Evolutionary conservation across 192 early-diverging fungal genomes (phyloP).

Genomic region (Phlyctochytrium arcticum): DNA sequence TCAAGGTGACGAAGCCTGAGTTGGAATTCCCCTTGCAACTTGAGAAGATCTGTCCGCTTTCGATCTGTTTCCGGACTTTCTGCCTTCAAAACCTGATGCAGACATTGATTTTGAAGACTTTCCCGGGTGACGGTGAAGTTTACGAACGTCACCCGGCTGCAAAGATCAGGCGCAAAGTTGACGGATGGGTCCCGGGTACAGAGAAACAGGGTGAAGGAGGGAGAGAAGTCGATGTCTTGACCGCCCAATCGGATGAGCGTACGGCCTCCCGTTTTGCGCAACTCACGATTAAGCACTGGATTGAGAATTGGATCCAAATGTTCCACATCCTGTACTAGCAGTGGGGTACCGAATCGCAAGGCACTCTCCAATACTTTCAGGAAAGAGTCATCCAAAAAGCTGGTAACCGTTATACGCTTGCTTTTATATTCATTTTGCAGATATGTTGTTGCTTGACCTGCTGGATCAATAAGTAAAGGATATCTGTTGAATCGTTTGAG

Average conservation of each 20-base stretch:
- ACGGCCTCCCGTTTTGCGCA: slow-evolving; percentile 93
- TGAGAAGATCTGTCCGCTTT: slow-evolving; percentile 86
- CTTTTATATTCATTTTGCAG: slow-evolving; percentile 81
- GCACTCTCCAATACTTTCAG: slow-evolving; percentile 97
- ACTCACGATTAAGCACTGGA: slow-evolving; percentile 94
- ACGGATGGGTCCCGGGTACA: slow-evolving; percentile 92
- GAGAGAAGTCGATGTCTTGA: slow-evolving; percentile 99
- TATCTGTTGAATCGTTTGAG: slow-evolving; percentile 92
- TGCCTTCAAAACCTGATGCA: slow-evolving; percentile 90
- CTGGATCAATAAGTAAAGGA: slow-evolving; percentile 96
- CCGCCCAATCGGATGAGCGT: slow-evolving; percentile 91
- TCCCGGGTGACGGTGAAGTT: slow-evolving; percentile 98
- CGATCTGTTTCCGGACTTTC: slow-evolving; percentile 95
- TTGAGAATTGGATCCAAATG: slow-evolving; percentile 97
- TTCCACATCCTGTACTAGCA: slow-evolving; percentile 97
- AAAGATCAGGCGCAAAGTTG: slow-evolving; percentile 93
- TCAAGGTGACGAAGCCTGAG: slow-evolving; percentile 89
- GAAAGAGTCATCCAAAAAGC: slow-evolving; percentile 97
- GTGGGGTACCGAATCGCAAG: slow-evolving; percentile 95
- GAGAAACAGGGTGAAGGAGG: slow-evolving; percentile 91
- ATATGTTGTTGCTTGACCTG: slow-evolving; percentile 88
- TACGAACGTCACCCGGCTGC: slow-evolving; percentile 96
- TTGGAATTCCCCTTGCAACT: slow-evolving; percentile 96
- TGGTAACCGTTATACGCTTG: slow-evolving; percentile 87
- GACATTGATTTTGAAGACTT: slow-evolving; percentile 95